A percentile compares a stretch with the other conserved stretches of the same genome.
Conservation (phyloP, 495 filamentous ascomycete species). For the Trichoderma gamsii region DNA sequence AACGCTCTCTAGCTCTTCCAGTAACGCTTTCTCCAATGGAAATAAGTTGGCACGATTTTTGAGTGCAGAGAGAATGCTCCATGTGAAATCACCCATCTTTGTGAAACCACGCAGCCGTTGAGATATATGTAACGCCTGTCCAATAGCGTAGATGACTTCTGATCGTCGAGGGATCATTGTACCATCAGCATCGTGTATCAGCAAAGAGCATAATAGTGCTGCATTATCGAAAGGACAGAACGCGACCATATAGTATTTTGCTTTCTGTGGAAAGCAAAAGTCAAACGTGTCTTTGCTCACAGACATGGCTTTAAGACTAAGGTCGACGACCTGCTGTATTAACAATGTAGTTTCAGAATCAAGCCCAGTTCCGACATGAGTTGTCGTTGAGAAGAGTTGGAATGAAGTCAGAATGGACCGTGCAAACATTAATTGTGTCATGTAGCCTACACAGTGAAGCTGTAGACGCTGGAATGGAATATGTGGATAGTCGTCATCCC, state of each 20-base stretch:
- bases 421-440: background rate
- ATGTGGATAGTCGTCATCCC: background rate
- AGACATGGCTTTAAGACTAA: background rate
- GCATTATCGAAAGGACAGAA: background rate
- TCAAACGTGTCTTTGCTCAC: constrained; percentile 12
- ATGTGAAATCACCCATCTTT: background rate
- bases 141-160: background rate
- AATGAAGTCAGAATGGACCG: background rate
- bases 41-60: background rate
- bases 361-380: background rate
- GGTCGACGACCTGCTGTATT: background rate
- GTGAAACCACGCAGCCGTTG: background rate
- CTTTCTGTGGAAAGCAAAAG: background rate
- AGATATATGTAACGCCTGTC: background rate
- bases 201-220: background rate
- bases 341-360: background rate
- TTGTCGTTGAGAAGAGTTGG: background rate
- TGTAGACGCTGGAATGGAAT: background rate
- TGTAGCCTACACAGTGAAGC: background rate
- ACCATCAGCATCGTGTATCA: background rate
- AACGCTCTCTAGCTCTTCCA: background rate
- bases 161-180: background rate
- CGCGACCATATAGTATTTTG: background rate
- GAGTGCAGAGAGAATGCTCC: background rate
- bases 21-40: background rate